Evolutionary conservation across 202 grass and related monocot genomes (phyloP).

Genomic region (Saccharum hybrid): DNA sequence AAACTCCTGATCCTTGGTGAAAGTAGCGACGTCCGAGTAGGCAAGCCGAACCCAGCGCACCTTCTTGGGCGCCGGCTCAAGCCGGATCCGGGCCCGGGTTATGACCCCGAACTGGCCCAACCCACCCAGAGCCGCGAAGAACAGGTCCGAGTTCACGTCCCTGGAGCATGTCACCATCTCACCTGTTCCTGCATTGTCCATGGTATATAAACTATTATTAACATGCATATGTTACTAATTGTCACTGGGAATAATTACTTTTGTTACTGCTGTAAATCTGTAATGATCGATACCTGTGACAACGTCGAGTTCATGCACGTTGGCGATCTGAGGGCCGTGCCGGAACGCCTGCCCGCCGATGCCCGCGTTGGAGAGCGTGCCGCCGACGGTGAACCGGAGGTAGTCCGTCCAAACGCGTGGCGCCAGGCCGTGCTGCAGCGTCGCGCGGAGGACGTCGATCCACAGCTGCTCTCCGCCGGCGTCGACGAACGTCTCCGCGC

Average conservation of each 20-base stretch:
- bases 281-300: conserved; percentile 45
- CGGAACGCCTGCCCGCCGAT: conserved; percentile 64
- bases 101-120: conserved; percentile 74
- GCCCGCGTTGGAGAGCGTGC: conserved; percentile 77
- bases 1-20: conserved; percentile 65
- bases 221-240: neutral
- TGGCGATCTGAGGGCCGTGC: conserved; percentile 71
- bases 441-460: conserved; percentile 56
- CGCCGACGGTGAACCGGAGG: conserved; percentile 68
- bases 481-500: conserved; percentile 50
- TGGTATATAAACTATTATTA: neutral
- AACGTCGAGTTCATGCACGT: conserved; percentile 69
- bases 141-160: conserved; percentile 57
- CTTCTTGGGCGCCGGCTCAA: conserved; percentile 46
- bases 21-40: conserved; percentile 44
- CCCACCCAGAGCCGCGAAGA: conserved; percentile 59
- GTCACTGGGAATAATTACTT: neutral
- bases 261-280: neutral
- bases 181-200: conserved; percentile 49
- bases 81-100: conserved; percentile 54
- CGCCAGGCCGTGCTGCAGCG: conserved; percentile 50
- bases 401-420: conserved; percentile 69
- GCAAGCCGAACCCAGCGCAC: conserved; percentile 60
- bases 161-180: conserved; percentile 62
- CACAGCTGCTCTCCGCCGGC: conserved; percentile 73